Evolutionary conservation across 2,329 filamentous ascomycete genomes (phyloP).

Genomic region (Colletotrichum theobromicola): DNA sequence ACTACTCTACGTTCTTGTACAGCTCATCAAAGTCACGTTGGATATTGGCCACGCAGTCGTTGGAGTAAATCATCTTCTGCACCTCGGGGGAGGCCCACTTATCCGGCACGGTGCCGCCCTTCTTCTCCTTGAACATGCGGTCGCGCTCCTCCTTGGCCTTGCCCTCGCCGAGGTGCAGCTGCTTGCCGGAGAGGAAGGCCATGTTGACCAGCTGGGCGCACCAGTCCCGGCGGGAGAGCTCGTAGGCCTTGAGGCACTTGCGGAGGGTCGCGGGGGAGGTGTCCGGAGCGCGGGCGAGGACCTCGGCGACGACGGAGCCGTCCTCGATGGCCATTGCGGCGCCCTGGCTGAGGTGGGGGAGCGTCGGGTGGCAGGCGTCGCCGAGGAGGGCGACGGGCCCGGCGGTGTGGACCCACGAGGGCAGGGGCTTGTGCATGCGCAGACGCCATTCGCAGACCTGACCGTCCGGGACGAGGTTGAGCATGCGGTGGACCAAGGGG

Average conservation of each 20-base stretch:
- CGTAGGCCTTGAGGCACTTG: constrained; percentile 59
- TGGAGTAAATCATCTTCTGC: constrained; percentile 69
- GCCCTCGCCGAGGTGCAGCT: constrained; percentile 63
- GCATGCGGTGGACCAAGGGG: constrained; percentile 61
- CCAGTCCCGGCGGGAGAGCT: constrained; percentile 61
- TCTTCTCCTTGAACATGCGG: constrained; percentile 57
- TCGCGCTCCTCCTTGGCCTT: constrained; percentile 65
- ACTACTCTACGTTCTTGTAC: constrained; percentile 35
- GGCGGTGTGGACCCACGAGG: constrained; percentile 56
- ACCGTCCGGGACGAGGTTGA: constrained; percentile 64
- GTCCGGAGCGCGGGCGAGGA: constrained; percentile 46
- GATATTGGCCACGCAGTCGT: constrained; percentile 64
- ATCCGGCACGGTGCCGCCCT: constrained; percentile 61
- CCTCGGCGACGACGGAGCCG: constrained; percentile 63
- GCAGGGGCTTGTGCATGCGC: constrained; percentile 60
- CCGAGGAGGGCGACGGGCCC: constrained; percentile 63
- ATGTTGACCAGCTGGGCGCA: constrained; percentile 58
- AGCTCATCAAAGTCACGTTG: constrained; percentile 56
- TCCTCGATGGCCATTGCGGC: constrained; percentile 74
- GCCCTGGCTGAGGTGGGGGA: constrained; percentile 71
- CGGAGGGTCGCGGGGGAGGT: constrained; percentile 42
- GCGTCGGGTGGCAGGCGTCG: constrained; percentile 71
- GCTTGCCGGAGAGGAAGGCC: constrained; percentile 57
- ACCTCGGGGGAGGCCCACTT: constrained; percentile 76
- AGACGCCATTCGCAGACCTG: constrained; percentile 71